Percentiles rank a stretch among this genome's conserved stretches.
Conservation (phyloP, 2,329 filamentous ascomycete genomes). For the Fusarium odoratissimum region DNA sequence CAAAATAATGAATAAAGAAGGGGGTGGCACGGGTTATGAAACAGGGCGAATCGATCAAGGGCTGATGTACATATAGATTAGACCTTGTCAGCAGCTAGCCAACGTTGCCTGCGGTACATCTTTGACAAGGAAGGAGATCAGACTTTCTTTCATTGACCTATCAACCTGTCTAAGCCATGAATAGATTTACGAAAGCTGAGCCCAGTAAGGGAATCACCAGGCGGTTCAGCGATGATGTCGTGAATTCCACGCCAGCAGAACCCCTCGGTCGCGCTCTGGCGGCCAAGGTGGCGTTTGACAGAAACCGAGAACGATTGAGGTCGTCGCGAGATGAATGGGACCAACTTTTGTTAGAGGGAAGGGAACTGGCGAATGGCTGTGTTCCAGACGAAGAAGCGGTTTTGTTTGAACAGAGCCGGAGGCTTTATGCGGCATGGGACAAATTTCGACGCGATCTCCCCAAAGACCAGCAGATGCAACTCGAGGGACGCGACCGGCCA, state of each 20-base stretch:
- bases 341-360: background rate
- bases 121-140: background rate
- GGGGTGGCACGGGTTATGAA: background rate
- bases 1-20: background rate
- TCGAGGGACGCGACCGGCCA: no score
- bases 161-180: background rate
- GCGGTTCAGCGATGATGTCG: background rate
- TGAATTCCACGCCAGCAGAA: background rate
- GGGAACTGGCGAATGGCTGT: fast-evolving
- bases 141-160: background rate
- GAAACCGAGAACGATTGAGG: background rate
- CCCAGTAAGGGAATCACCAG: background rate
- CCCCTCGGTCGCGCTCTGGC: background rate
- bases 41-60: background rate
- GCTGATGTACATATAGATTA: background rate
- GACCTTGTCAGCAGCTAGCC: background rate
- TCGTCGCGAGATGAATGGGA: background rate
- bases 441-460: background rate
- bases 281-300: background rate
- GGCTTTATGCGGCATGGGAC: background rate
- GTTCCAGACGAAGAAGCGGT: background rate
- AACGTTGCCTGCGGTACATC: background rate
- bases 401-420: background rate
- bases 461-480: no score
- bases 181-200: background rate